These are phyloP conservation scores for Fusarium mundagurra DNA, from an alignment of 2,329 filamentous ascomycete genomes.

Conservation along the genomic window DNA sequence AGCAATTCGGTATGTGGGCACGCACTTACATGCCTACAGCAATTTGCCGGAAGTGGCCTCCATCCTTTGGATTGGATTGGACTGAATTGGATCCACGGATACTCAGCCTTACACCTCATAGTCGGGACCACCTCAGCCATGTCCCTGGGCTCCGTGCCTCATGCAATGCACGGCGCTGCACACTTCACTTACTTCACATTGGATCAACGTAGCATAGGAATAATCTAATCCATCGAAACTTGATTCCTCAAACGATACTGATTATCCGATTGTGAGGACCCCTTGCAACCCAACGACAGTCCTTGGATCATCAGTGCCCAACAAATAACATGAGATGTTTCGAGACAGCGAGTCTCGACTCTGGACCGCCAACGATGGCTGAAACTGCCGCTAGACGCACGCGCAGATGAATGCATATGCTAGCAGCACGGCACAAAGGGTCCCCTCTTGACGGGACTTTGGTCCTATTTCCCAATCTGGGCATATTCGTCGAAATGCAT, in stretches of 20 bases:
- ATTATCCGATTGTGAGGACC: not conserved
- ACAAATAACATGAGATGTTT: conserved; percentile 7
- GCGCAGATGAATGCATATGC: conserved; percentile 5
- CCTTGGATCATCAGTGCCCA: not conserved
- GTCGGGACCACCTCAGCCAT: conserved; percentile 19
- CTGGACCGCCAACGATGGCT: conserved; percentile 2
- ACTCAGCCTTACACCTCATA: conserved; percentile 38
- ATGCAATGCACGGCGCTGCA: conserved; percentile 12
- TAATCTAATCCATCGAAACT: not conserved
- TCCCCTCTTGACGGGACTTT: conserved; percentile 24
- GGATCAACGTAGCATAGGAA: not conserved
- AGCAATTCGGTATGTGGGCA: not conserved
- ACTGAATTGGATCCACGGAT: not conserved
- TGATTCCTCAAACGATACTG: not conserved
- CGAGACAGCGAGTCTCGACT: conserved; percentile 5
- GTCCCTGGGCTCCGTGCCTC: conserved; percentile 16
- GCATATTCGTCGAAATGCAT: conserved; percentile 37
- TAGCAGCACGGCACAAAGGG: conserved; percentile 28
- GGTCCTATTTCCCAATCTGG: conserved; percentile 30
- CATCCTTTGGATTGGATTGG: not conserved
- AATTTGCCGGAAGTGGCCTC: conserved; percentile 10
- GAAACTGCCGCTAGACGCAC: conserved; percentile 22
- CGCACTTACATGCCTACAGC: not conserved
- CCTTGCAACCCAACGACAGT: not conserved
- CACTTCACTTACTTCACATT: conserved; percentile 1